phyloP scores from a whole-genome alignment of 345 rosid species.

The Camelina laxa region DNA sequence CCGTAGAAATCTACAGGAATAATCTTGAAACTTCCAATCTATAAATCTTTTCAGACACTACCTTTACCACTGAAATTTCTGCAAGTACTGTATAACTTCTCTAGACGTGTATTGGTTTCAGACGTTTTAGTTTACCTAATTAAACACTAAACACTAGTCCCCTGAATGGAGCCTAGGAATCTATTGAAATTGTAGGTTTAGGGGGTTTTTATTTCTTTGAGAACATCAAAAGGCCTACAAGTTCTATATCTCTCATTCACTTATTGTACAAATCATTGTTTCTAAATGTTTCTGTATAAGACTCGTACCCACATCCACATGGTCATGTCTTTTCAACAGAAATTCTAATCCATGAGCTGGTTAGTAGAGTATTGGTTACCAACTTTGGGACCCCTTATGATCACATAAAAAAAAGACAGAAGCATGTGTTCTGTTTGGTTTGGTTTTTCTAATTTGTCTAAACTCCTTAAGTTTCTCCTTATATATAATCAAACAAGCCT shows the following conservation, averaged over 20 bases:
- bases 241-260: neutral
- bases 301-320: neutral
- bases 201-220: neutral
- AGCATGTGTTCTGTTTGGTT: conserved; percentile 20
- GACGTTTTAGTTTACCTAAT: too few species aligned
- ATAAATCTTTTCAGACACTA: too few species aligned
- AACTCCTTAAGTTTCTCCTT: neutral
- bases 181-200: neutral
- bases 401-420: conserved; percentile 19
- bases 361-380: neutral
- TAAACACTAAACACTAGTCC: too few species aligned
- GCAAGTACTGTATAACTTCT: too few species aligned
- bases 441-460: neutral
- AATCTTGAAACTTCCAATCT: too few species aligned
- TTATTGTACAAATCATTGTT: neutral
- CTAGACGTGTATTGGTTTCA: too few species aligned
- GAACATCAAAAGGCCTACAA: conserved; percentile 1
- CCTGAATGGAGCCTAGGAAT: too few species aligned
- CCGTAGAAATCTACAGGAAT: too few species aligned
- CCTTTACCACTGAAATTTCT: too few species aligned
- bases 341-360: neutral
- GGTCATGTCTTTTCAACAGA: neutral
- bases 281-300: neutral
- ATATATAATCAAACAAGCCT: conserved; percentile 12
- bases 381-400: conserved; percentile 1